Evolutionary conservation across 495 filamentous ascomycete species (phyloP), one percentile per base, ranked within the genome.

Genomic region (Podospora pseudoanserina): DNA sequence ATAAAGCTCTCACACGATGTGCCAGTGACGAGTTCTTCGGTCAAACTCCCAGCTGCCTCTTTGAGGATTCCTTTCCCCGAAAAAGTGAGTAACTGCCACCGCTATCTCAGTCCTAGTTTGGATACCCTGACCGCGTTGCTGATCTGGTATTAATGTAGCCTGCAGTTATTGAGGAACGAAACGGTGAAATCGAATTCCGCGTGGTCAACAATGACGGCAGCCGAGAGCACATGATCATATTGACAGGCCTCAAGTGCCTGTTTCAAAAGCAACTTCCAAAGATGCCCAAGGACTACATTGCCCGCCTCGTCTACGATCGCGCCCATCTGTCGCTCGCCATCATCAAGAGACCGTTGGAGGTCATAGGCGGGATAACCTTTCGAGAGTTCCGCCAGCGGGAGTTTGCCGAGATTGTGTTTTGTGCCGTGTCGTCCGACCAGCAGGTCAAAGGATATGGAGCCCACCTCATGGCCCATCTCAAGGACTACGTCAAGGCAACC

Each of bases 241-340:
- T 98, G 18, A 97, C 93, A 0, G 94, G 94, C 3, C 78, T 98
- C 58, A 97, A 97, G 78, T 96, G 93, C 75, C 94, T 98, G 57
- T 98, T 98, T 72, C 94, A 98, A 77, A 97, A 98, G 68, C 94
- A 98, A 70, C 85, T 98, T 0, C 94, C 94, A 0, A 97, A 97
- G 79, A 98, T 97, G 94, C 94, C 94, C 1, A 96, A 96, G 76
- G 93, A 97, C 70, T 98, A 97, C 76, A 97, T 98, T 67, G 94
- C 94, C 23, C 88, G 94, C 18, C 86, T 98, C n/a, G 94, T 98
- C 44, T 97, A 97, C 75, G 94, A 98, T 76, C 87, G 94, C 26
- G 94, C 92, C 16, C 94, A 98, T 84, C 76, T 96, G 20, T 95
- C 91, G 5, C 94, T 98, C 68, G 94, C 94, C 19, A 96, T 98